Percentiles rank a stretch among this genome's conserved stretches.
Evolutionary conservation across 2,329 filamentous ascomycete genomes (phyloP).

Genomic region (Graphilbum ipis-grandicollis): DNA sequence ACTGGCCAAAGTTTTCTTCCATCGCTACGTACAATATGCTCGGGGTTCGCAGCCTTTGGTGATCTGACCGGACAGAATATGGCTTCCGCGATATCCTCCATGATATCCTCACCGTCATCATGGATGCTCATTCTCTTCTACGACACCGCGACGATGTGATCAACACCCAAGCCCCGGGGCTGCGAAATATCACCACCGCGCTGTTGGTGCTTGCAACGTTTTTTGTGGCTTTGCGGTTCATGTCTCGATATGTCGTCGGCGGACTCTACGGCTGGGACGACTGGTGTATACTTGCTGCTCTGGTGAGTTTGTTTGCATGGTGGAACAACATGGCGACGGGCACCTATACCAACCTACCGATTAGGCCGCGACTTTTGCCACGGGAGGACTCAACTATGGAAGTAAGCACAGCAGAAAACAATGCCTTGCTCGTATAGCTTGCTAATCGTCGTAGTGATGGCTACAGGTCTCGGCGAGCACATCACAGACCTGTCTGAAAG

Average conservation of each 20-base stretch:
- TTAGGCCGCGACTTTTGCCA: neutral
- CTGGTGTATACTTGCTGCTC: conserved; percentile 1
- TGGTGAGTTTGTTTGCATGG: neutral
- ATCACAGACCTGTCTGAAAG: neutral
- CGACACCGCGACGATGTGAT: neutral
- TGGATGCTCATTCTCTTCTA: neutral
- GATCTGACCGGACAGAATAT: too few relatives aligned
- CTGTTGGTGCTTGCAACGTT: conserved; percentile 2
- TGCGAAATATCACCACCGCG: neutral
- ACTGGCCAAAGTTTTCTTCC: too few relatives aligned
- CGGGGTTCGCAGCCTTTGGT: too few relatives aligned
- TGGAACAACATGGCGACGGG: too few relatives aligned
- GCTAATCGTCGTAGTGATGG: neutral
- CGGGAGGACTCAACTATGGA: neutral
- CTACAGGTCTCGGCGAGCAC: neutral
- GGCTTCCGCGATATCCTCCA: too few relatives aligned
- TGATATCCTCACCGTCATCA: neutral
- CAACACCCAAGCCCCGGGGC: neutral
- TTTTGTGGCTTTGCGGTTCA: conserved; percentile 1
- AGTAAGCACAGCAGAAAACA: neutral
- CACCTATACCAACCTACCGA: too few relatives aligned
- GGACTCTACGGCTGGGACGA: conserved; percentile 1
- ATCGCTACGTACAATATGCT: too few relatives aligned
- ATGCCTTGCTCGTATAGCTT: neutral
- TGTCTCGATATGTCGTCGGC: neutral